Base-by-base conservation (phyloP, 2,329 filamentous ascomycete species). In the Sordariomycetes sp. region DNA sequence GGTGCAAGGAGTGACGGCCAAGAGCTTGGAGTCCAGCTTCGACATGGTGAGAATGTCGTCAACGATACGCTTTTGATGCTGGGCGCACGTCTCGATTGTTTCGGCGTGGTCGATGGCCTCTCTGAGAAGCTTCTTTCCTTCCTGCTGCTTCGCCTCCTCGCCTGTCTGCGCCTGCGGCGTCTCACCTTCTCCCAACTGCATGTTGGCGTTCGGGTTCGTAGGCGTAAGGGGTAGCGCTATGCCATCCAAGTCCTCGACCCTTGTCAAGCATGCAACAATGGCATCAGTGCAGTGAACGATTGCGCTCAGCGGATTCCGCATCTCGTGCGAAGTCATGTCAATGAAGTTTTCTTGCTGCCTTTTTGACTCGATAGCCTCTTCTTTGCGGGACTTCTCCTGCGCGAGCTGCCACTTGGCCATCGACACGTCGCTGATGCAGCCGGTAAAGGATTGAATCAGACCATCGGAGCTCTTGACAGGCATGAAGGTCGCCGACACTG, bases 301-400 rank as follows among this genome's bases (percentile, higher is more conserved):
- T 1, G 81, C 82, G 28, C 72, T 79, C 18, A 86, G 59, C 1
- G 82, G 82, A 44, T 86, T 86, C 18, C 81, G 69, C 72, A 84
- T 79, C 49, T 83, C 79, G 49, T 84, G 79, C 11, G 73, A 75
- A 2, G 71, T 74, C 63, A 86, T 85, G 53, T 86, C 83, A 47
- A 88, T 85, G 46, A 87, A 87, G 42, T 83, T 83, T 46, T 88
- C 82, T 48, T 90, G 85, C 48, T 84, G 80, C 5, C 79, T 61
- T 46, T 71, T 74, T 20, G 69, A 67, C 46, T 75, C 70, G 18
- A 76, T 65, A 2, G 72, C 72, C 37, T 76, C 69, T 28, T 70
- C 67, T 49, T 66, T 71, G 33, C 59, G 61, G 44, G 59, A 51
- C 34, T 59, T 65, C 44, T 69, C 69, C 32, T 58, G 59, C 40